Base-by-base conservation (phyloP, 768 basidiomycete genomes). In the Hirschioporus abietinus region DNA sequence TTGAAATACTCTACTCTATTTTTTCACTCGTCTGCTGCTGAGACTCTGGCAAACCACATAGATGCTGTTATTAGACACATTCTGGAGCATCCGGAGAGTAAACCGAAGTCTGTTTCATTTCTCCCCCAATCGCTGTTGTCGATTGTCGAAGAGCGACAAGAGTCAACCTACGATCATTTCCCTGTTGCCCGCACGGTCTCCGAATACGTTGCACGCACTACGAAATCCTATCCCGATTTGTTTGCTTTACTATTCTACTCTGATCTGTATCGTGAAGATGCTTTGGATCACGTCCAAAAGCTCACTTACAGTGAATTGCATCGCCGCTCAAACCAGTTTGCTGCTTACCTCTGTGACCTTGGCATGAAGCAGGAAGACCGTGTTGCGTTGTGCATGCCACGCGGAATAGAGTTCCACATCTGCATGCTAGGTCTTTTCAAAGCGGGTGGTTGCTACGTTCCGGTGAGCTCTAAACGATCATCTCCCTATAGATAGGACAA, bases 361-460 rank as follows among this genome's bases (percentile, higher is more conserved):
- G 80, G 81, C 1, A 68, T 84, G 24, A 62, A 72, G 60, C 72
- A 60, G 18, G 80, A 80, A 66, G 80, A 81, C 64, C 77, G 78
- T 25, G 79, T 84, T 4, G 81, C 81, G 24, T 74, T 84, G 61
- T 84, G 82, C 66, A 77, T 81, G 74, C 73, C 76, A 64, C 79
- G 83, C 23, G 74, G 81, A 64, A 68, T 79, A 18, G 64, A 72
- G 60, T 84, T 82, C 68, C 81, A 84, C 65, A 69, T 78, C 24
- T 75, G 77, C 1, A 72, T 83, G 67, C 75, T 82, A 64, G 83
- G 78, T 7, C 76, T 83, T 34, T 74, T 83, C 68, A 80, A 79
- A 36, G 80, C 83, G 25, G 83, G 84, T 58, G 83, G 78, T 57
- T 83, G 83, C 63, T 84, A 84, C 71, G 83, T 84, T 63, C 82